These are phyloP conservation scores for Beta macrorhiza DNA, from an alignment of 179 eudicot species.

Conservation along the genomic window DNA sequence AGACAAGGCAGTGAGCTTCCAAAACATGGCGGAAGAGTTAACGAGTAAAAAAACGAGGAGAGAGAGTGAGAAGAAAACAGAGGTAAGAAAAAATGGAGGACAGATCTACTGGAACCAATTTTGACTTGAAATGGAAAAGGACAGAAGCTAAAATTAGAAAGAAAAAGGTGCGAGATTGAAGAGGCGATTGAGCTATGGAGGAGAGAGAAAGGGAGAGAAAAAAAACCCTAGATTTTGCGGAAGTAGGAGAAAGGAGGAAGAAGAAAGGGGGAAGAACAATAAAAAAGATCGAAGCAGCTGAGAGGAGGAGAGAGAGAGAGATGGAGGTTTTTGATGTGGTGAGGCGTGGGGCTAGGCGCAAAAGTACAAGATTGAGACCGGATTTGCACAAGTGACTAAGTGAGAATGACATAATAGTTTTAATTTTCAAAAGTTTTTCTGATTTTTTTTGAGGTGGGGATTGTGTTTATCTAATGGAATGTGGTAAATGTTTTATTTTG, in stretches of 20 bases:
- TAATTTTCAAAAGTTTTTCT: neutral
- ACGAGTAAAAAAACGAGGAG: neutral
- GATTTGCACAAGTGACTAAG: neutral
- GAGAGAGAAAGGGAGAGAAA: neutral
- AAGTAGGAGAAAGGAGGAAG: neutral
- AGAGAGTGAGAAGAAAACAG: neutral
- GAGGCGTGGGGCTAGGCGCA: slow-evolving; percentile 8
- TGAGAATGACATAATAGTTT: neutral
- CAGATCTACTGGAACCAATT: slow-evolving; percentile 8
- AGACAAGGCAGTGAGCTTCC: slow-evolving; percentile 67
- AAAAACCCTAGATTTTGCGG: slow-evolving; percentile 32
- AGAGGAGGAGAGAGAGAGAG: slow-evolving; percentile 2
- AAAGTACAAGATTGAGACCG: slow-evolving; percentile 9
- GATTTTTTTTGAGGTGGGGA: neutral
- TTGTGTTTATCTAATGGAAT: no score
- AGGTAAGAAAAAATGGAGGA: neutral
- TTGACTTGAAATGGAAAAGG: slow-evolving; percentile 2
- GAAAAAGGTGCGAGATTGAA: neutral
- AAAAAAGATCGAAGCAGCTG: neutral
- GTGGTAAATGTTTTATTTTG: no score
- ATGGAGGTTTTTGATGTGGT: neutral
- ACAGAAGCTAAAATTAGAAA: slow-evolving; percentile 1
- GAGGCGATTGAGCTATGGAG: neutral
- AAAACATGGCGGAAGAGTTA: slow-evolving; percentile 49
- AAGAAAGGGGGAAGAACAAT: neutral